phyloP scores from a whole-genome alignment of 306 rosid species.

The Mimosa pudica region DNA sequence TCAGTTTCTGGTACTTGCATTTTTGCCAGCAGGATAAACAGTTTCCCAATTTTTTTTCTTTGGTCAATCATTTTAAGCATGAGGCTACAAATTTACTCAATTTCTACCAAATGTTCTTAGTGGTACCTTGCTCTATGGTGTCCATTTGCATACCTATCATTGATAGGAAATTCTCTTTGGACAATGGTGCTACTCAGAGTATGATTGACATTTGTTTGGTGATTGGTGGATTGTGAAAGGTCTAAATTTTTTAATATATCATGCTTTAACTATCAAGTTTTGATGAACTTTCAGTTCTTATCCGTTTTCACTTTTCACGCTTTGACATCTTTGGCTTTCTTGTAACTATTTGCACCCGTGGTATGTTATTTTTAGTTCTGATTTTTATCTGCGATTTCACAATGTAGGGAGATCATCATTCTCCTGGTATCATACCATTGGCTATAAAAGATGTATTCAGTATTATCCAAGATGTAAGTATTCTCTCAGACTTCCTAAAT shows the following conservation, averaged over 20 bases:
- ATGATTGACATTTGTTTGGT: conserved; percentile 13
- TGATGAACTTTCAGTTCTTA: background rate
- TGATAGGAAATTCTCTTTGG: conserved; percentile 19
- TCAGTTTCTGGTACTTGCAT: conserved; percentile 17
- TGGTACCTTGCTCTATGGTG: background rate
- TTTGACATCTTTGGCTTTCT: conserved; percentile 13
- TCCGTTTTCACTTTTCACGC: background rate
- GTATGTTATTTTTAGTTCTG: conserved; percentile 11
- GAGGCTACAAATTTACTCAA: background rate
- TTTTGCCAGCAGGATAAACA: background rate
- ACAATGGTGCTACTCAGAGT: conserved; percentile 26
- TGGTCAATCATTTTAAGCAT: background rate
- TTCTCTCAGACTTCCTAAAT: conserved; percentile 29
- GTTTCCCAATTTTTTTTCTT: background rate
- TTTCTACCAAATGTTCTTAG: background rate
- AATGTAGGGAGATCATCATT: conserved; percentile 87
- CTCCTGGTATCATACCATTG: conserved; percentile 94
- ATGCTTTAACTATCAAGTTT: conserved; percentile 18
- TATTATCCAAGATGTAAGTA: conserved; percentile 95
- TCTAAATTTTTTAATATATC: conserved; percentile 1
- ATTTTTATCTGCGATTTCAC: conserved; percentile 27
- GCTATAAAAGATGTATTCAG: conserved; percentile 98
- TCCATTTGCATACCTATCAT: conserved; percentile 1
- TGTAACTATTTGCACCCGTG: conserved; percentile 6
- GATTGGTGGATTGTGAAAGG: background rate